A percentile compares a stretch with the other conserved stretches of the same genome.
Evolutionary conservation across 2,329 filamentous ascomycete species (phyloP).

Genomic region (Blastomyces gilchristii): DNA sequence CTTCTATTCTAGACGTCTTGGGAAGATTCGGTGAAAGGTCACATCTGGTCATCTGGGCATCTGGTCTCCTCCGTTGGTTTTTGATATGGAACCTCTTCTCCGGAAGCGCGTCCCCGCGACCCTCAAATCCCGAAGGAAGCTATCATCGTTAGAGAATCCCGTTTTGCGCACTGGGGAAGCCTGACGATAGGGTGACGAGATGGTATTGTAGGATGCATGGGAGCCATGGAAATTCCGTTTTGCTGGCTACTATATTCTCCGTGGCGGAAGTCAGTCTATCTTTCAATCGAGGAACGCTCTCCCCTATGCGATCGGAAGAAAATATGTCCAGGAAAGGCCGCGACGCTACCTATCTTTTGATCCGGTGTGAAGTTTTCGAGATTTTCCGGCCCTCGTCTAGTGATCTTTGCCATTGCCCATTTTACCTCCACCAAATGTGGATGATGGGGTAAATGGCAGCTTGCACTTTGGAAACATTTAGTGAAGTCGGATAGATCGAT

Average conservation of each 20-base stretch:
- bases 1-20: background rate
- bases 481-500: background rate
- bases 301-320: background rate
- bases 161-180: background rate
- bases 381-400: background rate
- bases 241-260: background rate
- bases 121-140: background rate
- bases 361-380: background rate
- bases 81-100: background rate
- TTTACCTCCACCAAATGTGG: background rate
- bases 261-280: background rate
- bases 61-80: conserved; percentile 1
- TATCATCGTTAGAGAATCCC: background rate
- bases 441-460: background rate
- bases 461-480: background rate
- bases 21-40: background rate
- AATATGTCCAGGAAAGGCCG: background rate
- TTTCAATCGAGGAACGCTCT: background rate
- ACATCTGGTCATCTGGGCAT: background rate
- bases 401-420: background rate
- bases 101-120: background rate
- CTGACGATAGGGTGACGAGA: too few relatives aligned
- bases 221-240: background rate
- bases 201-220: background rate
- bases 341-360: background rate